phyloP scores from a whole-genome alignment of 1,284 basidiomycete genomes.

The Takashimella koratensis region DNA sequence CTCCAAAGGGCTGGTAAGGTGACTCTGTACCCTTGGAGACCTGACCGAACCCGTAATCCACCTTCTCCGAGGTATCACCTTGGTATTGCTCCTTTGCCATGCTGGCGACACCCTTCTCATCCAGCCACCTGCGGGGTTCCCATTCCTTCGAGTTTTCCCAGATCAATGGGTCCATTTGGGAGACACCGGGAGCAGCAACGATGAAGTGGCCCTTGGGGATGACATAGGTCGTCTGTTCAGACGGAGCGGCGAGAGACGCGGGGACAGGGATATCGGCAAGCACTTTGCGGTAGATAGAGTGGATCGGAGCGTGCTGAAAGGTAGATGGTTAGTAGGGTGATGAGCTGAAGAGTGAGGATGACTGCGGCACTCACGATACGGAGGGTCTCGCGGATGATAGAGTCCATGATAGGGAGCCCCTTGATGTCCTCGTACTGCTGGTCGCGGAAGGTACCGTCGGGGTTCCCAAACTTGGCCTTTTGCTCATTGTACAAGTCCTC shows the following conservation, averaged over 20 bases:
- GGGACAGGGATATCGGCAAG: conserved; percentile 81
- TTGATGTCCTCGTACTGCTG: conserved; percentile 86
- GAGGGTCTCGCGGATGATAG: conserved; percentile 88
- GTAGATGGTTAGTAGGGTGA: conserved; percentile 1
- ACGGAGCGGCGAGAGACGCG: conserved; percentile 69
- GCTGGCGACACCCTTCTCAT: conserved; percentile 69
- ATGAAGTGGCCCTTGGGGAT: conserved; percentile 90
- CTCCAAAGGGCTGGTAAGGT: conserved; percentile 93
- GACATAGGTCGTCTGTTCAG: conserved; percentile 66
- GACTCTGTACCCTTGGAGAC: conserved; percentile 89
- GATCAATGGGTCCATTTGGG: conserved; percentile 77
- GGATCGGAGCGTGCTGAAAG: conserved; percentile 75
- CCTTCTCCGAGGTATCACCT: conserved; percentile 74
- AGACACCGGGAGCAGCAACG: conserved; percentile 82
- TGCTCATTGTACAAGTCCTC: conserved; percentile 86
- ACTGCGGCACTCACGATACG: conserved; percentile 54
- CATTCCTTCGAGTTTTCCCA: conserved; percentile 75
- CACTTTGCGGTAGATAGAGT: conserved; percentile 74
- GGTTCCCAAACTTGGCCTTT: conserved; percentile 71
- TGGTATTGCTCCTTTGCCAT: conserved; percentile 69
- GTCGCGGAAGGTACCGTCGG: conserved; percentile 73
- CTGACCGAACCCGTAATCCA: conserved; percentile 93
- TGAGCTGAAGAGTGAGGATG: conserved; percentile 11
- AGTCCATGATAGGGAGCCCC: conserved; percentile 76
- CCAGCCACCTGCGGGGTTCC: conserved; percentile 81